Base-by-base conservation (phyloP, 2,329 filamentous ascomycete genomes). In the Trichoderma sp. region DNA sequence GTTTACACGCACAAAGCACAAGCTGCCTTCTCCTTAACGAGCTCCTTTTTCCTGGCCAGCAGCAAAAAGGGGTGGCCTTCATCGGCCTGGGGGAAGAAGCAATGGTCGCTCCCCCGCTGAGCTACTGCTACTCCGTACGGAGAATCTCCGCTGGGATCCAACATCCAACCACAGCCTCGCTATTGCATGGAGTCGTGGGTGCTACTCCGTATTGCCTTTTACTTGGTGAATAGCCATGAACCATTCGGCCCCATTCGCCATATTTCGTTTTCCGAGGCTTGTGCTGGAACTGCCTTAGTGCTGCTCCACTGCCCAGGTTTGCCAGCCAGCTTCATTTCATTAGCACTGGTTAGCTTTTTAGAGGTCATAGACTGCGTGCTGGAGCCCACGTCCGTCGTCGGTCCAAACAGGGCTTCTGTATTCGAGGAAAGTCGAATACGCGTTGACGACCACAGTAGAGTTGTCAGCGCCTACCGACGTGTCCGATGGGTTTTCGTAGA, bases 281-380 rank as follows among this genome's bases (percentile, higher is more conserved):
- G 67, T 24, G 67, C 67, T 70, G 57, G 39, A 70, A 53, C 12
- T 62, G 67, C 30, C 21, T 53, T 70, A 70, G 67, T 62, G 57
- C 39, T 14, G 18, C 57, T 62, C 67, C 67, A 62, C 67, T 36
- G 57, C 39, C 66, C 57, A 36, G 66, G 57, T 47, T 47, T 69
- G 34, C 56, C 26, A 39, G 36, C 30, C 30, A 62, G 57, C 15
- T 43, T 53, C 67, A 34, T 70, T 70, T 62, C 14, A 70, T 61
- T 61, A 61, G 57, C 67, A 62, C 61, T 70, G 28, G 26, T 8
- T 43, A 30, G 51, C 47, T 43, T 18, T 18, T 15, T 24, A 43
- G 18, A 36, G 34, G 64, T 56, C 47, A 36, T 47, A 32, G 36
- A 36, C 64, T 60, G 43, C 28, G 57, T 60, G 6, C 26, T 34